Base-by-base conservation (phyloP, 768 basidiomycete species). In the Lepiota venenata region DNA sequence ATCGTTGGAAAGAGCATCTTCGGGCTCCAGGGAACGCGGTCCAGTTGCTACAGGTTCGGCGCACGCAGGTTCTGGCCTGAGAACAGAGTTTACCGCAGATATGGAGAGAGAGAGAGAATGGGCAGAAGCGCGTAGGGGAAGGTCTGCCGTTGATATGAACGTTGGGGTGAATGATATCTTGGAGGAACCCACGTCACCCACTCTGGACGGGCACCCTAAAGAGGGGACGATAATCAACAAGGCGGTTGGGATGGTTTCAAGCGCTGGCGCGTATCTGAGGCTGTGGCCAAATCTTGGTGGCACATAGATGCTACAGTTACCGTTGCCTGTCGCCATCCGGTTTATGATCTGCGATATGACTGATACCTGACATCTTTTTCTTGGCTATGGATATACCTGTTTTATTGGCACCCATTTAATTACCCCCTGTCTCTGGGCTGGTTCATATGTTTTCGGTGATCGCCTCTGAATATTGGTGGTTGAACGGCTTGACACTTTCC, bases 221-320 rank as follows among this genome's bases (percentile, higher is more conserved):
- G 66, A 67, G 38, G 52, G 51, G 21, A 72, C 73, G 35, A 74
- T 78, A 20, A 73, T 78, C 25, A 71, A 69, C 44, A 78, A 78
- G 64, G 77, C 91, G 20, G 88, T 85, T 16, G 90, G 87, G 50
- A 88, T 94, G 38, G 87, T 93, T 55, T 85, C 82, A 41, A 84
- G 79, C 48, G 92, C 92, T 2, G 85, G 89, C 16, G 88, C 88
- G 41, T 84, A 87, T 61, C 64, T 93, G 16, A 88, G 90, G 47
- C 63, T 78, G 36, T 80, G 79, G 79, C 52, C 52, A 9, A 47
- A 43, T 37, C 21, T 22, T 35, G 42, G 45, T 27, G 52, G 16
- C 21, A 46, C 43, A 18, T 37, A 52, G 52, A 29, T 16, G 36
- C 22, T 25, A 12, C 20, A 14, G 22, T 38, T 27, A 15, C 32